These are phyloP conservation scores for Pochonia chlamydosporia DNA, from an alignment of 2,329 filamentous ascomycete genomes.

Conservation along the genomic window DNA sequence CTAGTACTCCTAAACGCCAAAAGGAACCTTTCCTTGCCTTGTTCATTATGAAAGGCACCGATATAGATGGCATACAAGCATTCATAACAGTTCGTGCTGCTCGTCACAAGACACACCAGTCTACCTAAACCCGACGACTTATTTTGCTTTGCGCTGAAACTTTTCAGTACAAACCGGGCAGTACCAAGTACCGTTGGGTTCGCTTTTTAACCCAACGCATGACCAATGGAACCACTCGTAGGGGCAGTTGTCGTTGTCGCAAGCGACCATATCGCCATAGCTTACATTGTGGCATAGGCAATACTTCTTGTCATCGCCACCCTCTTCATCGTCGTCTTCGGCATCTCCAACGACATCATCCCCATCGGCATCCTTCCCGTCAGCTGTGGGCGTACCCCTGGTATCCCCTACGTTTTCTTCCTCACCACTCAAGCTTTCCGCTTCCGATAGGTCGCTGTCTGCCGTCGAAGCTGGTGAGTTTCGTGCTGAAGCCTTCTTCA, in stretches of 20 bases:
- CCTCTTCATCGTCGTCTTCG: constrained; percentile 60
- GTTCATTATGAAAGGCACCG: too few relatives aligned
- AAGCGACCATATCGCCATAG: constrained; percentile 84
- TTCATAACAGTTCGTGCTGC: not conserved
- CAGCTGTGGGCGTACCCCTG: constrained; percentile 24
- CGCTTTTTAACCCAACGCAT: constrained; percentile 62
- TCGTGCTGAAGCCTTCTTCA: constrained; percentile 53
- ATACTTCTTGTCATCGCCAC: constrained; percentile 73
- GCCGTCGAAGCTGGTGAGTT: constrained; percentile 58
- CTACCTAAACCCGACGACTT: not conserved
- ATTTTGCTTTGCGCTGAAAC: constrained; percentile 37
- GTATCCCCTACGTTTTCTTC: constrained; percentile 39
- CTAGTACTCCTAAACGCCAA: not conserved
- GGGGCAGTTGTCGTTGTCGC: constrained; percentile 75
- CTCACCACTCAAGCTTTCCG: constrained; percentile 48
- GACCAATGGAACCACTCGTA: constrained; percentile 88
- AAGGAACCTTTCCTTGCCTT: too few relatives aligned
- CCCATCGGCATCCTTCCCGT: constrained; percentile 35
- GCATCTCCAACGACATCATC: constrained; percentile 51
- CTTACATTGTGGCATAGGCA: constrained; percentile 79
- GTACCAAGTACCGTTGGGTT: constrained; percentile 63
- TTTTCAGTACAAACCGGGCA: constrained; percentile 56
- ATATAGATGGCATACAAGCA: too few relatives aligned
- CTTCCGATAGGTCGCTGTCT: constrained; percentile 61
- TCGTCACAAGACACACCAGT: not conserved